Base-by-base conservation (phyloP, 2,329 filamentous ascomycete genomes). In the Diaporthe nobilis region DNA sequence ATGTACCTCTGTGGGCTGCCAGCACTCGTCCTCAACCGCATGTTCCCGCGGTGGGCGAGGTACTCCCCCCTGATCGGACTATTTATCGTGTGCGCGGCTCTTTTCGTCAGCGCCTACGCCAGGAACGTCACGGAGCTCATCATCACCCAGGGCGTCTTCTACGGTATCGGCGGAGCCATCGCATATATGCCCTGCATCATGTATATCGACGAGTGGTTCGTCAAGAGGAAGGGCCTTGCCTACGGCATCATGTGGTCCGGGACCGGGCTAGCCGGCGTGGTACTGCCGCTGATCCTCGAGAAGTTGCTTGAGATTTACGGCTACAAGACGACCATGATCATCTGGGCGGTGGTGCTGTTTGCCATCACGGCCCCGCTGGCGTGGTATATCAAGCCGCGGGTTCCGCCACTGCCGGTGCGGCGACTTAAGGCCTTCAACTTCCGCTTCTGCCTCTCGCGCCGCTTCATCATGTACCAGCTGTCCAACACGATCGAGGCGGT, bases 241-340 rank as follows among this genome's bases (percentile, higher is more conserved):
- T 91, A 90, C 78, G 92, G 92, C n/a, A 87, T 92, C 70, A 90
- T 93, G 87, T 92, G 89, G 88, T 88, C 87, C 15, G 86, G 88
- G 3, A 88, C 88, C 0, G 87, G 89, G 0, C 80, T 89, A 9
- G 87, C 86, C 0, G 90, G 89, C 53, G 86, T 90, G 49, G 79
- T 87, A 1, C 79, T 91, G 8, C 89, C 89, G 20, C 85, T 92
- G 57, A 77, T 92, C 4, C 84, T 92, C 55, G 85, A 90, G 71
- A 81, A 81, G 60, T 83, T 92, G 20, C 88, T 92, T 12, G 82
- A 84, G 49, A 79, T 80, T 3, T 87, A 87, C 67, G 90, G 90
- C 4, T 88, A 88, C 78, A 84, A 86, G n/a, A 87, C 85, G 0
- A 91, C 91, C 0, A 81, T 92, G 73, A 85, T 87, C 53, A 82